Base-by-base conservation (phyloP, 148 eudicot species). In the Camellia lanceoleosa region DNA sequence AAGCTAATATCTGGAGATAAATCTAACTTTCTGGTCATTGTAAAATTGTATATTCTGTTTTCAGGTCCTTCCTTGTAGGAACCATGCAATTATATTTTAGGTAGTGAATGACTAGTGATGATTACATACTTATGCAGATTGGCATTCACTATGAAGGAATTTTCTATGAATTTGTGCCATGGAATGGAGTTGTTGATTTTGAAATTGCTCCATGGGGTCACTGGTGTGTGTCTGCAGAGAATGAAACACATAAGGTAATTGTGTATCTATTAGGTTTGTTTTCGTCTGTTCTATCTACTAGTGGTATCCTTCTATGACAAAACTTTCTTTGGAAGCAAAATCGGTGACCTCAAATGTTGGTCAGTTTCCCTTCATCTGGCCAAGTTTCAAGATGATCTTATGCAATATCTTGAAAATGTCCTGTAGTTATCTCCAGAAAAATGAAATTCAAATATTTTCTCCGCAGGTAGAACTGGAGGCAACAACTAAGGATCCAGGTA, bases 161-260 rank as follows among this genome's bases (percentile, higher is more conserved):
- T 79, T 93, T 93, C 78, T 93, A 91, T 80, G 98, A 95, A 81
- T 95, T 95, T 83, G 97, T 93, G 68, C 98, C 98, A 23, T 95
- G 98, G 98, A 95, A 92, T 86, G 98, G 94, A 62, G 87, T 87
- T 51, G 90, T 95, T 77, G 85, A 85, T 46, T 95, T 94, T 93
- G 97, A 95, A 46, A 77, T 95, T 80, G 83, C 87, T 78, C 89
- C 85, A 41, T 94, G 98, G 98, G 98, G 98, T 78, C 70, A 58
- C 70, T 94, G 98, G 98, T 79, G 81, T 77, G 85, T 94, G 68
- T 87, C 89, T 20, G 97, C 98, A 52, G 91, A 91, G 80, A 94
- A 86, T 75, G 90, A 89, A 77, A 85, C 89, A 5, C 92, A 91
- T 79, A 84, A 70, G 95, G 97, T 92, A 80, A 78, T 78, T 43